phyloP scores from a whole-genome alignment of 345 rosid genomes.

The Boechera stricta region DNA sequence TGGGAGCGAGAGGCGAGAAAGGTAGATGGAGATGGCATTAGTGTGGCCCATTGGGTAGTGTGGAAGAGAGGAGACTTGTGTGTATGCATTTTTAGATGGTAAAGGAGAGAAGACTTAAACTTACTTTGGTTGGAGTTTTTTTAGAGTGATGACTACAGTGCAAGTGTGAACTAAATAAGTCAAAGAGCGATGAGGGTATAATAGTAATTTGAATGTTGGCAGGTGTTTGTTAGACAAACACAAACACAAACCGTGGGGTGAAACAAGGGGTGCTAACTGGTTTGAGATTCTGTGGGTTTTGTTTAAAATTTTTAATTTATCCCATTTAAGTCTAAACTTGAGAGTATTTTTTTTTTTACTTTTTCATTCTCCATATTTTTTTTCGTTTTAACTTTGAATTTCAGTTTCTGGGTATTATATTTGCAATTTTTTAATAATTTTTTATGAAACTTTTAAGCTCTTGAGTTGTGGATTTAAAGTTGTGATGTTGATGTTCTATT shows the following conservation, averaged over 20 bases:
- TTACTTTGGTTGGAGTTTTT: neutral
- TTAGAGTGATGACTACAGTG: neutral
- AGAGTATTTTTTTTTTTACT: too few relatives aligned
- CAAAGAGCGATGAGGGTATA: neutral
- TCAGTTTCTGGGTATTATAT: too few relatives aligned
- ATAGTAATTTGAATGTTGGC: conserved; percentile 1
- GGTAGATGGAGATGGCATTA: neutral
- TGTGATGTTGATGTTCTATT: too few relatives aligned
- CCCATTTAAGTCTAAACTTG: neutral
- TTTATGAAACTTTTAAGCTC: too few relatives aligned
- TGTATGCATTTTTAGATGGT: neutral
- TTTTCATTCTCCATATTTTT: too few relatives aligned
- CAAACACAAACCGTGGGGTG: neutral
- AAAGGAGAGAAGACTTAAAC: conserved; percentile 12
- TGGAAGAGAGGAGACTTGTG: conserved; percentile 23
- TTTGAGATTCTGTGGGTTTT: conserved; percentile 38
- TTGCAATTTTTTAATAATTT: too few relatives aligned
- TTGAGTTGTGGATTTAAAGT: too few relatives aligned
- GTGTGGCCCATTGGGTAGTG: conserved; percentile 12
- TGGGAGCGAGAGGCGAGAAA: neutral
- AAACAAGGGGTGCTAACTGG: conserved; percentile 37
- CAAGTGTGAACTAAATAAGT: conserved; percentile 16
- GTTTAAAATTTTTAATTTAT: neutral
- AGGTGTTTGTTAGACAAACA: neutral
- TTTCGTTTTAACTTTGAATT: too few relatives aligned